Evolutionary conservation across 371 early-diverging fungal genomes (phyloP).

Genomic region (Circinella minor): DNA sequence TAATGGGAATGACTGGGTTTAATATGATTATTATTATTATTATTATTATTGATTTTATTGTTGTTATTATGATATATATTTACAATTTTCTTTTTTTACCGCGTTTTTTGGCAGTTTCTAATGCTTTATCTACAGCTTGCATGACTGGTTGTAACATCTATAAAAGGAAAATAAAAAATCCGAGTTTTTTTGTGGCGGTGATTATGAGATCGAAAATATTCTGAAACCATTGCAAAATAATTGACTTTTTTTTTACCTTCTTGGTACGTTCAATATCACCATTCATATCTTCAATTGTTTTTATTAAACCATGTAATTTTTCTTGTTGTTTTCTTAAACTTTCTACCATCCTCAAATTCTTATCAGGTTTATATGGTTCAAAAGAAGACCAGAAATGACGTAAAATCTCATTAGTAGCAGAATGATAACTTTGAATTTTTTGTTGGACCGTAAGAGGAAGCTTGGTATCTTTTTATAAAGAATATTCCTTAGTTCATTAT

Average conservation of each 20-base stretch:
- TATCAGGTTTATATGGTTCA: slow-evolving; percentile 53
- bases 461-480: slow-evolving; percentile 31
- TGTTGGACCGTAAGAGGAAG: slow-evolving; percentile 52
- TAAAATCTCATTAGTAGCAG: slow-evolving; percentile 67
- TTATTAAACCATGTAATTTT: slow-evolving; percentile 50
- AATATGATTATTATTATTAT: no score
- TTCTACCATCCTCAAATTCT: slow-evolving; percentile 60
- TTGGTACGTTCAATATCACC: slow-evolving; percentile 41
- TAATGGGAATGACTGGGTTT: neutral
- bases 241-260: slow-evolving; percentile 29
- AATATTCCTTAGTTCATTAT: neutral
- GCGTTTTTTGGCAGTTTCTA: slow-evolving; percentile 58
- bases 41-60: no score
- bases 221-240: neutral
- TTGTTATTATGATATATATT: neutral
- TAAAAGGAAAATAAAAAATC: neutral
- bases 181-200: no score
- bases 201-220: neutral
- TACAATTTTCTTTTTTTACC: slow-evolving; percentile 18
- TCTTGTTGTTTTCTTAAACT: slow-evolving; percentile 54
- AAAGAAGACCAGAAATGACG: slow-evolving; percentile 69
- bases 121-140: slow-evolving; percentile 51
- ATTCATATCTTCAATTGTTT: slow-evolving; percentile 32
- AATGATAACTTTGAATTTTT: slow-evolving; percentile 57
- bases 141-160: slow-evolving; percentile 58